These are phyloP conservation scores for Tricholoma saponaceum DNA, from an alignment of 768 basidiomycete species.

Conservation along the genomic window DNA sequence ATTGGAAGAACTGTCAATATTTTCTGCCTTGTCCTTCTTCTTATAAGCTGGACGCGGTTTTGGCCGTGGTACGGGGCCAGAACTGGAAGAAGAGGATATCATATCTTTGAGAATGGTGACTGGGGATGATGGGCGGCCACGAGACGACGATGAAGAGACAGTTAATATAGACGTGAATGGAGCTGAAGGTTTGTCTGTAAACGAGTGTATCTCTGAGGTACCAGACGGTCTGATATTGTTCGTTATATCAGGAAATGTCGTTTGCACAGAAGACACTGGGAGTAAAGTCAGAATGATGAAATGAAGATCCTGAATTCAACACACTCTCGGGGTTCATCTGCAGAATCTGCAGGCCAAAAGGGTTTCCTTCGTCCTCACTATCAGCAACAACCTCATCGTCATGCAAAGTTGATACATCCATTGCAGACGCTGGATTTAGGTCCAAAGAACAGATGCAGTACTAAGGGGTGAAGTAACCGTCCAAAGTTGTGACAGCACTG, in stretches of 20 bases:
- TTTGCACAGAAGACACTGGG: background rate
- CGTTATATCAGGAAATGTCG: background rate
- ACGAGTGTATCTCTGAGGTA: background rate
- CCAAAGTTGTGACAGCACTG: background rate
- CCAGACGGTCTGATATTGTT: background rate
- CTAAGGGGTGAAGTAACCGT: background rate
- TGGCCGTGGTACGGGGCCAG: conserved; percentile 19
- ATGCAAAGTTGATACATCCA: background rate
- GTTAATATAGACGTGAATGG: background rate
- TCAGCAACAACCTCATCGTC: conserved; percentile 46
- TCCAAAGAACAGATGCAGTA: no score
- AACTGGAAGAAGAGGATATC: background rate
- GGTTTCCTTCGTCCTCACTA: conserved; percentile 37
- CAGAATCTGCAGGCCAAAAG: background rate
- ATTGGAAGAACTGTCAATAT: conserved; percentile 2
- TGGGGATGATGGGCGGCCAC: background rate
- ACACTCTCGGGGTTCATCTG: background rate
- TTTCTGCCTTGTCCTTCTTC: conserved; percentile 1
- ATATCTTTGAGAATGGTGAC: background rate
- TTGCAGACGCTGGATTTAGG: background rate
- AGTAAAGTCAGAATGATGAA: background rate
- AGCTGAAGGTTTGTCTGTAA: background rate
- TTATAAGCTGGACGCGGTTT: conserved; percentile 24
- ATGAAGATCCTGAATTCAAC: background rate
- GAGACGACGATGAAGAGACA: background rate